Conservation (phyloP, 2,329 filamentous ascomycete species). For the Fulvia fulva region DNA sequence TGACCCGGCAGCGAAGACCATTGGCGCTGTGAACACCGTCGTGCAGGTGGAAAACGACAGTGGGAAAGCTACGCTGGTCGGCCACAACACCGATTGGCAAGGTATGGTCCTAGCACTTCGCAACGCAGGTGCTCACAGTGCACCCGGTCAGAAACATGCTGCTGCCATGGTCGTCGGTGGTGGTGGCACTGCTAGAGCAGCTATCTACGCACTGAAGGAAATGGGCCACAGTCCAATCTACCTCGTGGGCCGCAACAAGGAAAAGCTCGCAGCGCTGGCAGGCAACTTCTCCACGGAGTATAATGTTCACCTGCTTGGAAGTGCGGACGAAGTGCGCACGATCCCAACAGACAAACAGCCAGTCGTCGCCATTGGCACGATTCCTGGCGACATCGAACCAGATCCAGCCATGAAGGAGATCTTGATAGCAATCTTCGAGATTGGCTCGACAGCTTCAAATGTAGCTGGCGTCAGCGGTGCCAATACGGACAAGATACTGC, state of each 20-base stretch:
- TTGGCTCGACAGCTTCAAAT: constrained; percentile 43
- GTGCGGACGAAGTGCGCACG: constrained; percentile 47
- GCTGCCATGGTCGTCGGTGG: constrained; percentile 82
- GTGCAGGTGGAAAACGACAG: constrained; percentile 52
- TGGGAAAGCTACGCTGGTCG: constrained; percentile 54
- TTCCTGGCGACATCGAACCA: constrained; percentile 82
- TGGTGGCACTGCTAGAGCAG: constrained; percentile 86
- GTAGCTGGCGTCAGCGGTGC: constrained; percentile 28
- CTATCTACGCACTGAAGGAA: constrained; percentile 79
- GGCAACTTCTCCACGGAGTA: constrained; percentile 70
- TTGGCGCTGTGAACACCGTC: constrained; percentile 94
- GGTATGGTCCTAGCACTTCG: constrained; percentile 82
- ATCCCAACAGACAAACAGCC: constrained; percentile 51
- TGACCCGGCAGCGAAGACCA: constrained; percentile 70
- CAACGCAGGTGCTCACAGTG: constrained; percentile 58
- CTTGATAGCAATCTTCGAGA: constrained; percentile 53
- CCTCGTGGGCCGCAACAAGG: constrained; percentile 70
- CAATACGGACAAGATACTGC: constrained; percentile 56
- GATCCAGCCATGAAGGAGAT: constrained; percentile 66
- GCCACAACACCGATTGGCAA: constrained; percentile 93
- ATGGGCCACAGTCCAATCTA: constrained; percentile 86
- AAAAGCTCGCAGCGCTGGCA: constrained; percentile 65
- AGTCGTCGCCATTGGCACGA: constrained; percentile 78
- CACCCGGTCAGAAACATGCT: constrained; percentile 31
- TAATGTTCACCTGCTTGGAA: constrained; percentile 62